phyloP scores from a whole-genome alignment of 2,329 filamentous ascomycete genomes.

The Fusarium zealandicum region DNA sequence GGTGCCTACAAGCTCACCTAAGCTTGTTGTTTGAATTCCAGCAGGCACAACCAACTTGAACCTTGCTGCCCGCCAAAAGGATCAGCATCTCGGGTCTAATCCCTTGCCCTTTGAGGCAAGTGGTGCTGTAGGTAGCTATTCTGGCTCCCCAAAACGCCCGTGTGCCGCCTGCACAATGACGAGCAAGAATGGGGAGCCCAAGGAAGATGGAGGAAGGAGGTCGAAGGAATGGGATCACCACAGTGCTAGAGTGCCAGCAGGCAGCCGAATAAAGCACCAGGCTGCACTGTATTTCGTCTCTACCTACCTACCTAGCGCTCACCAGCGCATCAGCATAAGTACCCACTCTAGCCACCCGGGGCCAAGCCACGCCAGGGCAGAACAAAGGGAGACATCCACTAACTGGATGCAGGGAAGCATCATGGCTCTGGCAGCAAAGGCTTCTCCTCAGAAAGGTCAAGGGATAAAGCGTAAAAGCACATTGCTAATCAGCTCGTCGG shows the following conservation, averaged over 20 bases:
- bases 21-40: not conserved
- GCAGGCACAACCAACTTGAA: not conserved
- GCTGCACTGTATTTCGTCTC: slow-evolving; percentile 13
- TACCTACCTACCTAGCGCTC: not conserved
- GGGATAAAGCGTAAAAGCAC: slow-evolving; percentile 16
- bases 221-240: slow-evolving; percentile 19
- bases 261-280: slow-evolving; percentile 1
- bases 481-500: too few relatives aligned
- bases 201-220: slow-evolving; percentile 15
- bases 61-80: slow-evolving; percentile 4
- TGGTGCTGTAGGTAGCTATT: not conserved
- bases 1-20: too few relatives aligned
- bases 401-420: slow-evolving; percentile 26
- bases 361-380: slow-evolving; percentile 19
- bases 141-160: not conserved
- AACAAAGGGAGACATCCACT: slow-evolving; percentile 27
- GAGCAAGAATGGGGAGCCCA: slow-evolving; percentile 15
- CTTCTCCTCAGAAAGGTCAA: slow-evolving; percentile 6
- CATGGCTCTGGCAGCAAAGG: slow-evolving; percentile 6
- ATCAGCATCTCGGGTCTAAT: slow-evolving; percentile 15
- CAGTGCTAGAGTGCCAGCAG: not conserved
- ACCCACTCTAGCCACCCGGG: slow-evolving; percentile 29
- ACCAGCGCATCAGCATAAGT: slow-evolving; percentile 20
- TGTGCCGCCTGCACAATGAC: slow-evolving; percentile 33
- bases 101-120: slow-evolving; percentile 5